Evolutionary conservation across 352 stramenopile species (phyloP).

Genomic region (Lagenidium sp.): DNA sequence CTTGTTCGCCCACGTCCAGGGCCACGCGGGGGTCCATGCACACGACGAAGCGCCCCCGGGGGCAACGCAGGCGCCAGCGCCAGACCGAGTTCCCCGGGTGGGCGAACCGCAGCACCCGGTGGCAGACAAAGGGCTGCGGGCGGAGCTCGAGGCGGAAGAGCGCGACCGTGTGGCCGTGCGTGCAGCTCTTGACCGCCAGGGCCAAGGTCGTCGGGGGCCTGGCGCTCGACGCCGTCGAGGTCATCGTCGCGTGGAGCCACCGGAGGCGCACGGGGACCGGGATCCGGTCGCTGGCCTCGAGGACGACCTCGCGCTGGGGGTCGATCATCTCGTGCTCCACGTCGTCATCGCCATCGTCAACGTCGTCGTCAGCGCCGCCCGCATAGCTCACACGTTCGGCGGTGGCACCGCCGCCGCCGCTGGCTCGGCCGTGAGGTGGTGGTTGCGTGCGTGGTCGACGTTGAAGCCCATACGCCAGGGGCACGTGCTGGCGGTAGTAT

Average conservation of each 20-base stretch:
- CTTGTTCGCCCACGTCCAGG: conserved; percentile 22
- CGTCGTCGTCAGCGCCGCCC: too few relatives aligned
- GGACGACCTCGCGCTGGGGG: conserved; percentile 71
- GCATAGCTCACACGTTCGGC: too few relatives aligned
- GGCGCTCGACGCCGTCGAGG: neutral
- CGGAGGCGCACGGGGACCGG: conserved; percentile 84
- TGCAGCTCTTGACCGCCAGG: conserved; percentile 59
- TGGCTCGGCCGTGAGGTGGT: too few relatives aligned
- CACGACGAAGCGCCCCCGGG: conserved; percentile 43
- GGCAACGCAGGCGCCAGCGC: conserved; percentile 40
- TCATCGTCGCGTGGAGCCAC: conserved; percentile 37
- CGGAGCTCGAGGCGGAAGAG: conserved; percentile 83
- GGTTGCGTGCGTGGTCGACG: too few relatives aligned
- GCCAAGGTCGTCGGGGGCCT: conserved; percentile 10
- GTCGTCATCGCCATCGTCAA: too few relatives aligned
- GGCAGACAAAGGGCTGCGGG: conserved; percentile 66
- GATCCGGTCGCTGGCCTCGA: conserved; percentile 80
- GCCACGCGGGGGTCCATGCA: conserved; percentile 66
- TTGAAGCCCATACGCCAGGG: conserved; percentile 33
- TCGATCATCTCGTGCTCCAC: conserved; percentile 94
- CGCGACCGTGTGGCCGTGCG: conserved; percentile 85
- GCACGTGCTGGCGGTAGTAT: conserved; percentile 63
- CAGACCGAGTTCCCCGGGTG: conserved; percentile 45
- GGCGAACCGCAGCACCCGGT: conserved; percentile 74
- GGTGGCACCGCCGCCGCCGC: too few relatives aligned